Evolutionary conservation across 148 eudicot genomes (phyloP).

Genomic region (Suaeda aralocaspica): DNA sequence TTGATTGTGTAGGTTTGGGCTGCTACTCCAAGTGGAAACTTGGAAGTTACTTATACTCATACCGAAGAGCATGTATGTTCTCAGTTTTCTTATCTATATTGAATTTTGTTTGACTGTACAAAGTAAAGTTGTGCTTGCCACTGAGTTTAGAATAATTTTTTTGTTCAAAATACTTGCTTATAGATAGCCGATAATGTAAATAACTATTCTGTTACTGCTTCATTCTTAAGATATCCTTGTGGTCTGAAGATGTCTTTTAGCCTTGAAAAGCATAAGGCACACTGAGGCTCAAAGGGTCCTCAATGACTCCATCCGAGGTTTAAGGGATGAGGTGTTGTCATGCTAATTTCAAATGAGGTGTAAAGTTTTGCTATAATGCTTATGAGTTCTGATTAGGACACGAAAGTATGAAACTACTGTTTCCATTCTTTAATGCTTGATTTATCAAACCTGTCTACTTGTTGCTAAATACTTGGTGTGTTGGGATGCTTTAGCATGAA

Average conservation of each 20-base stretch:
- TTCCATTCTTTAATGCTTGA: background rate
- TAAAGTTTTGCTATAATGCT: background rate
- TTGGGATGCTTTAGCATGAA: background rate
- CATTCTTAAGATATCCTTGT: background rate
- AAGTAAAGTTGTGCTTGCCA: background rate
- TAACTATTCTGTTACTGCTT: background rate
- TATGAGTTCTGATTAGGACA: background rate
- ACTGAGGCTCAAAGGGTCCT: background rate
- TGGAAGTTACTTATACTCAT: conserved; percentile 92
- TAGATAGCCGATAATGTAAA: background rate
- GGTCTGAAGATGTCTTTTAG: background rate
- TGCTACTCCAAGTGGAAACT: conserved; percentile 72
- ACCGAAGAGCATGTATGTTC: conserved; percentile 71
- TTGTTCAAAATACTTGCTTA: background rate
- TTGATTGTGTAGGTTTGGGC: conserved; percentile 69
- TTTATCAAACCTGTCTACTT: too few species aligned
- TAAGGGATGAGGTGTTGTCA: background rate
- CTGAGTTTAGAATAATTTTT: background rate
- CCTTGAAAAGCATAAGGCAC: background rate
- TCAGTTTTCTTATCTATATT: conserved; percentile 9
- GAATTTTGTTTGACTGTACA: background rate
- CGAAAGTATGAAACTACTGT: too few species aligned
- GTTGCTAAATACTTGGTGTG: too few species aligned
- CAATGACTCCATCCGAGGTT: background rate
- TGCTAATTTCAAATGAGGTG: background rate